These are phyloP conservation scores for Emericellopsis atlantica DNA, from an alignment of 2,329 filamentous ascomycete species.

Conservation along the genomic window DNA sequence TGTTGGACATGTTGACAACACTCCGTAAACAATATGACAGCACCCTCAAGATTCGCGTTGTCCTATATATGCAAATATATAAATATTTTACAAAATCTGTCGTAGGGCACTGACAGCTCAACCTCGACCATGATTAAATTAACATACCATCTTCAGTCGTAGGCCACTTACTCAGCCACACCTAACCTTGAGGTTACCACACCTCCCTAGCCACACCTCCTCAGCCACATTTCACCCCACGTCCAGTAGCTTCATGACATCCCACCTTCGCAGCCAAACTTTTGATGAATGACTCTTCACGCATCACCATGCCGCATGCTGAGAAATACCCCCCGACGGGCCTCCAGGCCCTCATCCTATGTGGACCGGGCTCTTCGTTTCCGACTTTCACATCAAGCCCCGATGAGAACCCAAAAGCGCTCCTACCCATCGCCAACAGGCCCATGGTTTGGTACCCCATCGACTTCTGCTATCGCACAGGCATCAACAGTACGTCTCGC, in stretches of 20 bases:
- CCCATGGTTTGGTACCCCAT: slow-evolving; percentile 87
- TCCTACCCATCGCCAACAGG: slow-evolving; percentile 70
- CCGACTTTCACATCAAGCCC: slow-evolving; percentile 73
- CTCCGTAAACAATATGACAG: no score
- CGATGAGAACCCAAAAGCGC: slow-evolving; percentile 69
- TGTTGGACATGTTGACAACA: no score
- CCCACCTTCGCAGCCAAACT: neutral
- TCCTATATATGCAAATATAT: no score
- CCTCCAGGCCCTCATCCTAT: slow-evolving; percentile 74
- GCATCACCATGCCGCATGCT: slow-evolving; percentile 56
- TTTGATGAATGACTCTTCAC: slow-evolving; percentile 8
- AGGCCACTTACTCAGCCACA: no score
- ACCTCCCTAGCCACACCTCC: no score
- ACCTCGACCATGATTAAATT: no score
- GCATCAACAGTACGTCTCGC: slow-evolving; percentile 51
- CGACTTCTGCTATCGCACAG: slow-evolving; percentile 73
- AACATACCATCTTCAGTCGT: no score
- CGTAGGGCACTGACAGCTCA: no score
- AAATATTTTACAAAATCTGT: no score
- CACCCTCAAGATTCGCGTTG: no score
- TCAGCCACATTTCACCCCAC: slow-evolving; percentile 1
- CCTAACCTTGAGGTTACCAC: no score
- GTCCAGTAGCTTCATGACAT: neutral
- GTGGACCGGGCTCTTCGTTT: slow-evolving; percentile 70
- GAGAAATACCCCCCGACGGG: slow-evolving; percentile 60